Conservation (phyloP, 352 stramenopile genomes). For the Pythium biforme region DNA sequence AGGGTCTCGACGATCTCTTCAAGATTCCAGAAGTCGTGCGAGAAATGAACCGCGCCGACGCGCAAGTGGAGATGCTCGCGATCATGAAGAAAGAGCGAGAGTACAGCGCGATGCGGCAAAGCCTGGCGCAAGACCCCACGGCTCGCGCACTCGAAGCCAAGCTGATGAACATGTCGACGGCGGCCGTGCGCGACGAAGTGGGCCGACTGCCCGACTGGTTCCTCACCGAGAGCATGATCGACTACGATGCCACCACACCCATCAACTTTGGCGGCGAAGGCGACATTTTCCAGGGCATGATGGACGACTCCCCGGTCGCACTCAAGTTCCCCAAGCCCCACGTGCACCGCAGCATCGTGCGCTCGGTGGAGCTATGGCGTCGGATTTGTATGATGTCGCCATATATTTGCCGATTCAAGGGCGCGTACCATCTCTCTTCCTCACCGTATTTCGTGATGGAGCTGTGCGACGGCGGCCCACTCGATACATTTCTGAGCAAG, state of each 20-base stretch:
- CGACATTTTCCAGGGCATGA: background rate
- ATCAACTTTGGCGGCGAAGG: conserved; percentile 9
- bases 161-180: background rate
- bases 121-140: background rate
- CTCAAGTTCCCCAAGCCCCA: background rate
- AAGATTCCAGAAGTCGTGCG: conserved; percentile 1
- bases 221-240: conserved; percentile 7
- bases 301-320: background rate
- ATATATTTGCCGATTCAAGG: conserved; percentile 10
- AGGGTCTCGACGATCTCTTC: background rate
- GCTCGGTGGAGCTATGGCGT: background rate
- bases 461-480: conserved; percentile 5
- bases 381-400: background rate
- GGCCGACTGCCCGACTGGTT: conserved; percentile 4
- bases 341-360: background rate
- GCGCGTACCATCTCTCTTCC: background rate
- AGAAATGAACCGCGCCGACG: conserved; percentile 10
- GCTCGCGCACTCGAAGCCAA: conserved; percentile 13
- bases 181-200: background rate
- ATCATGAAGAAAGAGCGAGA: conserved; percentile 3
- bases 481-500: background rate
- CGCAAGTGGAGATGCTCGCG: conserved; percentile 16
- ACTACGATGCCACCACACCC: background rate
- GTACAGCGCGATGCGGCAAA: too few species aligned
- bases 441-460: conserved; percentile 13